Evolutionary conservation across 345 rosid species (phyloP).

Genomic region (Abelmoschus esculentus): DNA sequence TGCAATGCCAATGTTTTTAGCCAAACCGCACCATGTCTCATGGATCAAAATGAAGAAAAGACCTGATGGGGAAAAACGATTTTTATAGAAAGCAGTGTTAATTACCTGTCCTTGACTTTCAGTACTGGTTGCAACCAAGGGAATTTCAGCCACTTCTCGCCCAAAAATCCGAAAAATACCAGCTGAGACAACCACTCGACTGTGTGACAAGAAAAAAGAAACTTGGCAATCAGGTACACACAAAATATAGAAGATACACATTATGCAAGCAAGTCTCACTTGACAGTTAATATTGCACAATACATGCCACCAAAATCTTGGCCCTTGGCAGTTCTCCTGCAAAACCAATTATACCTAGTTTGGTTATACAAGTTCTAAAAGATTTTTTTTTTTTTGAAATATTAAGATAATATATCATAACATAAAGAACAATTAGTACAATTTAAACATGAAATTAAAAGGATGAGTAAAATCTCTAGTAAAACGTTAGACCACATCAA

Average conservation of each 20-base stretch:
- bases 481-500: no score
- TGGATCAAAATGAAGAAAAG: background rate
- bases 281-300: constrained; percentile 66
- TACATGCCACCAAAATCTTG: constrained; percentile 87
- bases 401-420: no score
- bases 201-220: constrained; percentile 24
- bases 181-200: constrained; percentile 70
- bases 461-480: no score
- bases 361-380: no score
- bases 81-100: background rate
- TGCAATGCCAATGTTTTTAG: constrained; percentile 19
- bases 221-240: background rate
- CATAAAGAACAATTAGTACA: no score
- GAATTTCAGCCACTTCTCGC: constrained; percentile 82
- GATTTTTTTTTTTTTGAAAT: no score
- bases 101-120: constrained; percentile 67
- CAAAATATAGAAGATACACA: background rate
- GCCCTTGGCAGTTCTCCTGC: constrained; percentile 48
- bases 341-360: constrained; percentile 6
- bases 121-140: constrained; percentile 73
- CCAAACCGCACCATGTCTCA: background rate
- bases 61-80: background rate
- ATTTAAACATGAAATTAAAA: no score
- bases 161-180: constrained; percentile 79
- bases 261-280: constrained; percentile 38